Conservation (phyloP, 2,329 filamentous ascomycete species). For the Epichloe baconii region DNA sequence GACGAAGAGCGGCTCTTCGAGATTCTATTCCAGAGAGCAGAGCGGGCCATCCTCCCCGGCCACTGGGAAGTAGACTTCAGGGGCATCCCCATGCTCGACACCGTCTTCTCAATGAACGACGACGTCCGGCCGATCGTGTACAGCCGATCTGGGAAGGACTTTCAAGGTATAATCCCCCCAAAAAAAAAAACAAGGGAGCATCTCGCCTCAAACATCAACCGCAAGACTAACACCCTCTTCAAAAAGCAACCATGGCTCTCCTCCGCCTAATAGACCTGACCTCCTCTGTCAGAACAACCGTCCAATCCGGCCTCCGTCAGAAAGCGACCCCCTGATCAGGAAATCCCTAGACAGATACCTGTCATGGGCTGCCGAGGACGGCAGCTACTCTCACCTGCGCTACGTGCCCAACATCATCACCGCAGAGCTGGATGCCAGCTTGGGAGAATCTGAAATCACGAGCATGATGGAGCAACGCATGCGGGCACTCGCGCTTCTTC, state of each 20-base stretch:
- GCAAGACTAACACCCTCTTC: not conserved
- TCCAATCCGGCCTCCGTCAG: conserved; percentile 22
- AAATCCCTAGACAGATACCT: conserved; percentile 22
- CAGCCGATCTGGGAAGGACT: conserved; percentile 23
- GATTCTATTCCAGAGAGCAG: conserved; percentile 27
- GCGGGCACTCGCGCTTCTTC: conserved; percentile 20
- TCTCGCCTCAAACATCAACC: not conserved
- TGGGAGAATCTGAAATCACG: conserved; percentile 19
- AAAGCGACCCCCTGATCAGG: conserved; percentile 23
- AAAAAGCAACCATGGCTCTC: conserved; percentile 27
- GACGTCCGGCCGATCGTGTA: conserved; percentile 24
- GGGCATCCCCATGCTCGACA: conserved; percentile 25
- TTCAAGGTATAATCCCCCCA: conserved; percentile 18
- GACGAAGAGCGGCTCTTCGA: conserved; percentile 34
- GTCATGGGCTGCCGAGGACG: conserved; percentile 30
- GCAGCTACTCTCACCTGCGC: conserved; percentile 20
- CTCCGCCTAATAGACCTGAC: conserved; percentile 28
- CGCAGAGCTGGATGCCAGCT: conserved; percentile 21
- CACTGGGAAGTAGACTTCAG: conserved; percentile 29
- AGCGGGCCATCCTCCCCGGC: conserved; percentile 25
- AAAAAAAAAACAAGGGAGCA: not conserved
- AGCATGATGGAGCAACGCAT: conserved; percentile 23
- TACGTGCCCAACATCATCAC: conserved; percentile 26
- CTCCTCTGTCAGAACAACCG: conserved; percentile 17
- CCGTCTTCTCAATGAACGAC: conserved; percentile 21